Conservation (phyloP, 768 basidiomycete genomes). For the Suillus variegatus region DNA sequence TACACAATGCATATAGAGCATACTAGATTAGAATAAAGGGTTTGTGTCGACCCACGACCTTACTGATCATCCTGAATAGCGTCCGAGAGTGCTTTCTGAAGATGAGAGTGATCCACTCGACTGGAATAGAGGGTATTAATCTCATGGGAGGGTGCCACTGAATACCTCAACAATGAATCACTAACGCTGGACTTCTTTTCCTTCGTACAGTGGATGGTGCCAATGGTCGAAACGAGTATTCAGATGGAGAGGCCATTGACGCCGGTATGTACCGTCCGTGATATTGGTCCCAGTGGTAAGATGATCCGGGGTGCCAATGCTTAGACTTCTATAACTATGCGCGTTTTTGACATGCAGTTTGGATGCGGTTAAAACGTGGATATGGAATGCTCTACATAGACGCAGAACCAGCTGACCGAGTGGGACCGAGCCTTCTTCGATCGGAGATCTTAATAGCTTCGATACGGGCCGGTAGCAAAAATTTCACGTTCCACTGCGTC, state of each 20-base stretch:
- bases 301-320: neutral
- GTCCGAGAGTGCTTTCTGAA: neutral
- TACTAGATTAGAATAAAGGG: neutral
- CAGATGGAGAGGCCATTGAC: neutral
- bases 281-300: neutral
- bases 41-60: neutral
- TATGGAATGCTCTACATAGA: neutral
- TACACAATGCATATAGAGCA: neutral
- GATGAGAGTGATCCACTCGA: neutral
- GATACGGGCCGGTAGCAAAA: no score
- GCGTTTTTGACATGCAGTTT: neutral
- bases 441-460: no score
- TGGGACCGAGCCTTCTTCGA: no score
- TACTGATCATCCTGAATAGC: neutral
- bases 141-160: neutral
- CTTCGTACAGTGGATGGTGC: neutral
- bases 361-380: neutral
- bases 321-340: neutral
- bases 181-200: slow-evolving; percentile 4
- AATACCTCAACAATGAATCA: neutral
- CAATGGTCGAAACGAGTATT: neutral
- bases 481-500: no score
- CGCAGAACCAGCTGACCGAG: no score
- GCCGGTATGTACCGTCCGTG: neutral
- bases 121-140: neutral